phyloP scores from a whole-genome alignment of 2,329 filamentous ascomycete genomes.

The Xylaria digitata region DNA sequence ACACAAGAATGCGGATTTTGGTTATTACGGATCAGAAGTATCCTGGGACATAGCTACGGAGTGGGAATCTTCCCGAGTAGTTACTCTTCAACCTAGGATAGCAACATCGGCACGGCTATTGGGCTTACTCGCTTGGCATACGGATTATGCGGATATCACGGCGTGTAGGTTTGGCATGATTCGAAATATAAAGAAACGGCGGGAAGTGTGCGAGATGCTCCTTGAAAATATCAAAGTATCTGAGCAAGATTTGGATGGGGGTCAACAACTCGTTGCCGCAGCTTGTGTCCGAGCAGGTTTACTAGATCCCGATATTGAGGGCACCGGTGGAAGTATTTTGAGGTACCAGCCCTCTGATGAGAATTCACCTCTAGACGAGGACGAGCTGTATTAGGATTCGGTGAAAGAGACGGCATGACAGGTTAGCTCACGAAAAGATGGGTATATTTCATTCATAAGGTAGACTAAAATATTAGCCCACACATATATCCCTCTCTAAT shows the following conservation, averaged over 20 bases:
- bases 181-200: not conserved
- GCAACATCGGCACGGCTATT: not conserved
- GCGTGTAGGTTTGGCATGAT: not conserved
- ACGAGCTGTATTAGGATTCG: too few relatives aligned
- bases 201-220: slow-evolving; percentile 14
- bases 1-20: not conserved
- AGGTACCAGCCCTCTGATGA: too few relatives aligned
- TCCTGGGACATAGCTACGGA: not conserved
- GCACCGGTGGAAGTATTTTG: too few relatives aligned
- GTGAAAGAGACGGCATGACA: too few relatives aligned
- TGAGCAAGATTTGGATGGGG: slow-evolving; percentile 24
- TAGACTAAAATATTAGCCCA: too few relatives aligned
- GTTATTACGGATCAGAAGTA: not conserved
- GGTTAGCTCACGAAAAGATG: too few relatives aligned
- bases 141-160: too few relatives aligned
- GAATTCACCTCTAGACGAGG: too few relatives aligned
- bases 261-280: slow-evolving; percentile 25
- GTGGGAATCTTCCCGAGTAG: not conserved
- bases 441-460: too few relatives aligned
- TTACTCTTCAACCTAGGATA: slow-evolving; percentile 5
- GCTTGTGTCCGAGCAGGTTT: slow-evolving; percentile 20
- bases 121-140: not conserved
- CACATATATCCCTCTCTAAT: too few relatives aligned
- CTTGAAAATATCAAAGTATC: slow-evolving; percentile 18
- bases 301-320: not conserved